Conservation (phyloP, 2,329 filamentous ascomycete genomes). For the Bipolaris oryzae region DNA sequence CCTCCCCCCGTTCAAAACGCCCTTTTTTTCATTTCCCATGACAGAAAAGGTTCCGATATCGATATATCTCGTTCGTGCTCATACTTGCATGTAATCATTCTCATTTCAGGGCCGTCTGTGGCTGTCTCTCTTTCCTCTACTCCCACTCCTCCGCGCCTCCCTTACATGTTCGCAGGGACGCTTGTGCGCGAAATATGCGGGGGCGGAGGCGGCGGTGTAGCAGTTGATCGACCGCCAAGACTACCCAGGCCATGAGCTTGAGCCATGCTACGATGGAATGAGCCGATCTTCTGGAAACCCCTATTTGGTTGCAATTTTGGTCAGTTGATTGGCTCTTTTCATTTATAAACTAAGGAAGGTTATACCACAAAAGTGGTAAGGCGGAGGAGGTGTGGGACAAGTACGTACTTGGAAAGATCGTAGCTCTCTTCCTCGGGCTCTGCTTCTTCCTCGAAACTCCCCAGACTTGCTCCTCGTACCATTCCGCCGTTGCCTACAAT, state of each 20-base stretch:
- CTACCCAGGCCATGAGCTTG: constrained; percentile 38
- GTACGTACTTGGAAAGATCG: constrained; percentile 56
- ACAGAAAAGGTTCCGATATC: not conserved
- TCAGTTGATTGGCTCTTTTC: constrained; percentile 21
- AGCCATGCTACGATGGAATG: constrained; percentile 50
- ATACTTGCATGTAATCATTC: constrained; percentile 1
- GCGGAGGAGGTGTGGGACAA: not conserved
- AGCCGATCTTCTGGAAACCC: constrained; percentile 58
- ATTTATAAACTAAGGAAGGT: not conserved
- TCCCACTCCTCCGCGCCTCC: too few species aligned
- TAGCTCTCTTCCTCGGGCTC: constrained; percentile 55
- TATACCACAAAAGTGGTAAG: not conserved
- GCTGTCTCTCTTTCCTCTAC: not conserved
- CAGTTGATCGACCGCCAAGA: constrained; percentile 14
- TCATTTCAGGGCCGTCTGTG: not conserved
- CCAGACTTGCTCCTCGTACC: constrained; percentile 45
- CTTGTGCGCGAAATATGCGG: constrained; percentile 21
- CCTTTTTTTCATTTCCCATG: not conserved
- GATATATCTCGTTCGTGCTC: not conserved
- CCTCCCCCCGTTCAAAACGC: not conserved
- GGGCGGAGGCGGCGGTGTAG: constrained; percentile 21
- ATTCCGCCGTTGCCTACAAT: constrained; percentile 37
- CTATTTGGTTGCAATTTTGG: constrained; percentile 28
- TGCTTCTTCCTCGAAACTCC: constrained; percentile 47
- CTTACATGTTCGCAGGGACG: constrained; percentile 34